Evolutionary conservation across 2,329 filamentous ascomycete genomes (phyloP), one percentile per base, ranked within the genome.

Genomic region (Xylaria sp.): DNA sequence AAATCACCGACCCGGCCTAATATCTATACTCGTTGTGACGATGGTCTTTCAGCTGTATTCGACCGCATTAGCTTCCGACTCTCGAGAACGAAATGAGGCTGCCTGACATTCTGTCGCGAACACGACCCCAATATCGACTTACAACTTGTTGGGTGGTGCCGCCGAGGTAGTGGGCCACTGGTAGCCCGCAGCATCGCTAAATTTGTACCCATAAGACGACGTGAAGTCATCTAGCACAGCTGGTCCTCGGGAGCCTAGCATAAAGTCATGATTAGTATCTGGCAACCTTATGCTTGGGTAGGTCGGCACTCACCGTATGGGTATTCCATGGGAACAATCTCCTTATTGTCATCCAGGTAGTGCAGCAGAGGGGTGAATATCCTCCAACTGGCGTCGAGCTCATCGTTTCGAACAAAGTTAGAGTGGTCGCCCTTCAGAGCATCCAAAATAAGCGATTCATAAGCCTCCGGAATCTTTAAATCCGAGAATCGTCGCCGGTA

Each of bases 271-370:
- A 57, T 69, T 28, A 71, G 44, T 10, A 17, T n/a, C 13, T 4
- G 11, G 23, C 11, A 38, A 26, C 38, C 33, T 4, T 17, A n/a
- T 38, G 26, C 48, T 36, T 59, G 5, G 31, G 15, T 20, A 15
- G 6, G 36, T 31, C 40, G 26, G 26, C 51, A 81, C 92, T 84
- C 84, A 97, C 96, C 96, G 80, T 99, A 99, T 74, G 97, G 95
- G 84, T 99, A 99, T 79, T 97, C 95, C 96, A 99, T 99, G 31
- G 96, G 96, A 69, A 97, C 93, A 74, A 99, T 98, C 84, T 99
- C 96, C 88, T 97, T 97, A 88, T 98, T 97, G 80, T 97, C 94
- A 74, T 99, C 97, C 13, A 99, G 89, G 84, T 99, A 99, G 86
- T 99, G 95, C 72, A 99, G 87, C 44, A 99, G 90, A 74, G 96